Base-by-base conservation (phyloP, 1,284 basidiomycete genomes). In the Ganoderma lingzhi region DNA sequence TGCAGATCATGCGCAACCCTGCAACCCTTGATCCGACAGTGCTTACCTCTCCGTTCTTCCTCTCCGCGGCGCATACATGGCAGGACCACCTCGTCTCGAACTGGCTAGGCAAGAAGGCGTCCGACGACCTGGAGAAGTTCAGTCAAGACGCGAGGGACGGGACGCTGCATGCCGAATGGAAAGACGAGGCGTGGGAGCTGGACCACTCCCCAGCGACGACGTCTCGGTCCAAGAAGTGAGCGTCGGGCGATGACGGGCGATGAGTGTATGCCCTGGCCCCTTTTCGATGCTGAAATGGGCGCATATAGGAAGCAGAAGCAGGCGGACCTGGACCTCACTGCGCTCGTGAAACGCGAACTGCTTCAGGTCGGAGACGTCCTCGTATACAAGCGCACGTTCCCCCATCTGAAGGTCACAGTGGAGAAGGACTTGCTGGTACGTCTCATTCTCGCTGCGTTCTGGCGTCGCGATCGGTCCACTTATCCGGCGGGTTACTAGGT, bases 81-180 rank as follows among this genome's bases (percentile, higher is more conserved):
- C 88, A 90, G 76, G 88, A 89, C 72, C 88, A 90, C 65, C 77
- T 90, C 2, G 86, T 80, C 74, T 84, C 84, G 0, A 84, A 84
- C 48, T 89, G 86, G 86, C 78, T 86, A 62, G 82, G 84, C 3
- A 79, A 82, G 42, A 76, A 81, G 2, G 86, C 88, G 63, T 71
- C 72, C 10, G 82, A 81, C 41, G 83, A 84, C 67, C 80, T 88
- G 3, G 73, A 75, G 37, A 77, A 81, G 68, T 88, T 84, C 74
- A 71, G 81, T 60, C 76, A 79, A 23, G 85, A 84, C 15, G 79
- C 88, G 30, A 71, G 73, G 2, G 76, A 80, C 30, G 88, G 88
- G 0, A 82, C 79, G 9, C 64, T 87, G 62, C 83, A 87, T 60
- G 87, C 84, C 12, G 81, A 86, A 30, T 90, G 87, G 87, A 90